Evolutionary conservation across 805 yeast species (phyloP).

Genomic region (Saccharomyces kudriavzevii): DNA sequence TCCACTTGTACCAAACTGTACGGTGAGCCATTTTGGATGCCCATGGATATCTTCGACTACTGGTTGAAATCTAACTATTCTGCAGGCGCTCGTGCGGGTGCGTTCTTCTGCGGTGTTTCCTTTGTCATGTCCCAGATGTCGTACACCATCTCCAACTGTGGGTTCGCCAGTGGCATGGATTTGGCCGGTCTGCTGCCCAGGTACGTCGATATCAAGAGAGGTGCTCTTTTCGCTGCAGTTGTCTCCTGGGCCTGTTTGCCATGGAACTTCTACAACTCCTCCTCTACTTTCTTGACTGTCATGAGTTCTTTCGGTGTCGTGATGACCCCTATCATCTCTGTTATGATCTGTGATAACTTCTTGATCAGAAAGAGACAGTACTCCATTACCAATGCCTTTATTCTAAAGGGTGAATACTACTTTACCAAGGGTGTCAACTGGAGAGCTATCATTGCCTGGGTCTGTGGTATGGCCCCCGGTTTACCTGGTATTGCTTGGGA

Average conservation of each 20-base stretch:
- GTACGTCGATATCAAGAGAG: constrained; percentile 35
- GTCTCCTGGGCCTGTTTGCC: constrained; percentile 34
- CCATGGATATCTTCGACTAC: constrained; percentile 29
- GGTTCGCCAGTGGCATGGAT: constrained; percentile 40
- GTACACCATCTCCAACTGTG: constrained; percentile 34
- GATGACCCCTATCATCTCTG: constrained; percentile 33
- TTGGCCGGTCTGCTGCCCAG: constrained; percentile 35
- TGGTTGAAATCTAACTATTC: constrained; percentile 27
- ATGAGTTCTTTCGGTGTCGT: constrained; percentile 34
- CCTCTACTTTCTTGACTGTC: constrained; percentile 32
- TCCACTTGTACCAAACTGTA: constrained; percentile 32
- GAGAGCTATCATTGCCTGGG: constrained; percentile 31
- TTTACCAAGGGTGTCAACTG: constrained; percentile 34
- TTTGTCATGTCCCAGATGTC: constrained; percentile 34
- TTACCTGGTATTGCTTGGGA: constrained; percentile 41
- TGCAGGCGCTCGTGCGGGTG: constrained; percentile 33
- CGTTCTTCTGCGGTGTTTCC: constrained; percentile 35
- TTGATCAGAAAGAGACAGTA: constrained; percentile 31
- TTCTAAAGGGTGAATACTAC: constrained; percentile 30
- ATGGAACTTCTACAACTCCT: constrained; percentile 34
- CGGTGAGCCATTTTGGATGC: constrained; percentile 32
- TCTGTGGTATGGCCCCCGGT: constrained; percentile 38
- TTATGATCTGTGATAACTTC: constrained; percentile 36
- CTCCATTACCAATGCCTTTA: constrained; percentile 28
- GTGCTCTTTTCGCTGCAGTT: constrained; percentile 31